phyloP scores from a whole-genome alignment of 202 grass and related monocot genomes.

The Panicum hallii region DNA sequence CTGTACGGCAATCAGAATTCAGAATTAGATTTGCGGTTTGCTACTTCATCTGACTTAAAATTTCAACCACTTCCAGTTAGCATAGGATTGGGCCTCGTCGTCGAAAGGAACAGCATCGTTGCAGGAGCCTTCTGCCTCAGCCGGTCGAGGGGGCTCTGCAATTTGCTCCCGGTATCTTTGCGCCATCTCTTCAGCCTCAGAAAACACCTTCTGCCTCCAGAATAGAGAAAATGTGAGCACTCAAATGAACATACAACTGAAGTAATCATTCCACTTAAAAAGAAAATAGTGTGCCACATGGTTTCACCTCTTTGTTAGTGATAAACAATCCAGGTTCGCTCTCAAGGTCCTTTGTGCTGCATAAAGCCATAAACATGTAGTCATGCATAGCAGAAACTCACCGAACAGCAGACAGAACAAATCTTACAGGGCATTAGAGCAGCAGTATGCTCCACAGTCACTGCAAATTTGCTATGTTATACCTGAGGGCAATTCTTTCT shows the following conservation, averaged over 20 bases:
- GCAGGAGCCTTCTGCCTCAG: not conserved
- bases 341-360: slow-evolving; percentile 79
- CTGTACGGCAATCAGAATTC: slow-evolving; percentile 12
- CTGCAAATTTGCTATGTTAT: slow-evolving; percentile 17
- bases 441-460: not conserved
- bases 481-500: slow-evolving; percentile 87
- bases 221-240: slow-evolving; percentile 3
- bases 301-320: slow-evolving; percentile 67
- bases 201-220: slow-evolving; percentile 73
- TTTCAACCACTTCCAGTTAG: slow-evolving; percentile 86
- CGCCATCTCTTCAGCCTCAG: slow-evolving; percentile 77
- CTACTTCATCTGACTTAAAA: slow-evolving; percentile 47
- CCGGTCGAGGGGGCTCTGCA: slow-evolving; percentile 22
- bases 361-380: not conserved
- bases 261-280: not conserved
- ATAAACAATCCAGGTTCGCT: slow-evolving; percentile 82
- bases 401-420: not conserved
- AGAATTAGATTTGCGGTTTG: not conserved
- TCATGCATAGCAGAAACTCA: slow-evolving; percentile 1
- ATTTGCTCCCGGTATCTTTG: slow-evolving; percentile 58
- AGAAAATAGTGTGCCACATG: not conserved
- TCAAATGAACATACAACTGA: not conserved
- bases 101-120: slow-evolving; percentile 53
- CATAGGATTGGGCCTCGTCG: slow-evolving; percentile 57
- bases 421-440: not conserved